Conservation (phyloP, 495 filamentous ascomycete genomes). For the Talaromyces nanjingensis region DNA sequence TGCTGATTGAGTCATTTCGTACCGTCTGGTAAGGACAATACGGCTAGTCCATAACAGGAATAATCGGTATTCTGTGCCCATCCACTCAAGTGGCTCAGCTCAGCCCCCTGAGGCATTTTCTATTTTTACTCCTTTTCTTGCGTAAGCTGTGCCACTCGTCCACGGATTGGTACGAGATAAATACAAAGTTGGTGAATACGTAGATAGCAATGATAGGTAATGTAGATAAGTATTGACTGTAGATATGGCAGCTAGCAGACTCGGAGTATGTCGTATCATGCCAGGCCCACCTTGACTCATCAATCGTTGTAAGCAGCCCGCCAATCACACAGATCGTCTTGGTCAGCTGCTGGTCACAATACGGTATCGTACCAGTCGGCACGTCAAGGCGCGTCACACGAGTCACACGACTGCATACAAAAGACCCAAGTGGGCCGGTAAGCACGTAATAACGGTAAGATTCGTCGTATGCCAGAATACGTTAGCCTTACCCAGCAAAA, state of each 20-base stretch:
- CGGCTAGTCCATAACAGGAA: neutral
- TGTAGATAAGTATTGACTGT: neutral
- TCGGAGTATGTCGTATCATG: neutral
- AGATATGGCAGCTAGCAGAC: neutral
- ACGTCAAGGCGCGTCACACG: neutral
- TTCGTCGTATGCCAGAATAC: neutral
- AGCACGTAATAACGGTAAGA: neutral
- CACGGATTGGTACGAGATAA: neutral
- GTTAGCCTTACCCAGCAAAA: neutral
- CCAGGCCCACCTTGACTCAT: neutral
- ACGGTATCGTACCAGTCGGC: neutral
- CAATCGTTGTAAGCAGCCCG: neutral
- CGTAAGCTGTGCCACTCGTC: neutral
- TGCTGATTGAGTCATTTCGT: neutral
- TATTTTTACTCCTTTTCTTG: neutral
- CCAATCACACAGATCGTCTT: neutral
- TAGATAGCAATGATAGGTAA: neutral
- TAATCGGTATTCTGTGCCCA: neutral
- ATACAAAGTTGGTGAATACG: no score
- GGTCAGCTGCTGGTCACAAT: neutral
- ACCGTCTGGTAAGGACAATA: neutral
- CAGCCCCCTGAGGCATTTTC: slow-evolving; percentile 1
- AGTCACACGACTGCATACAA: neutral
- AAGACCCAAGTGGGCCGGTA: neutral
- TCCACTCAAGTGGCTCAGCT: neutral